phyloP scores from a whole-genome alignment of 2,329 filamentous ascomycete species.

The Peltaster fructicola region DNA sequence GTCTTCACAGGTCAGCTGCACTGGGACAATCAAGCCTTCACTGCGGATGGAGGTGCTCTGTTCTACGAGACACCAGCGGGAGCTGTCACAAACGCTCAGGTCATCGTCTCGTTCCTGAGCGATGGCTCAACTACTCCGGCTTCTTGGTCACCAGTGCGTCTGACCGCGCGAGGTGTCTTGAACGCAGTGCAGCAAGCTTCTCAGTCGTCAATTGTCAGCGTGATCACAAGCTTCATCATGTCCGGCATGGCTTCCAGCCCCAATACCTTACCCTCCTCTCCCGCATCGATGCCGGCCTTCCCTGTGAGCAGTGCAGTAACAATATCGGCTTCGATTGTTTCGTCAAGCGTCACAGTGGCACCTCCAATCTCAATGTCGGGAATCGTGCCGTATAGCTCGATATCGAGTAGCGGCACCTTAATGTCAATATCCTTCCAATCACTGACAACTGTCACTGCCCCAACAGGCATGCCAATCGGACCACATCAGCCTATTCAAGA shows the following conservation, averaged over 20 bases:
- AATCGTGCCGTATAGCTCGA: background rate
- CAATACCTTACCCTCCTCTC: no score
- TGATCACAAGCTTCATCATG: no score
- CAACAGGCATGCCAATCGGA: conserved; percentile 3
- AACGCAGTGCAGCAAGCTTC: no score
- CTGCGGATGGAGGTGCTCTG: conserved; percentile 13
- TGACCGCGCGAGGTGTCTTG: no score
- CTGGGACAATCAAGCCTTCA: conserved; percentile 19
- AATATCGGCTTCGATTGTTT: no score
- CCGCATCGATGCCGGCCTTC: no score
- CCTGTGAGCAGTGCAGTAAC: no score
- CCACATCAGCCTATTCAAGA: conserved; percentile 3
- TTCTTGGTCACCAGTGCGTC: no score
- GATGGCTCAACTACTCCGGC: no score
- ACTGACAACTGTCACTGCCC: background rate
- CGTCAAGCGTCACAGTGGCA: no score
- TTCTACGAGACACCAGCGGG: conserved; percentile 16
- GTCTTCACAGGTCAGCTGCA: conserved; percentile 11
- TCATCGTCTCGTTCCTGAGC: conserved; percentile 16
- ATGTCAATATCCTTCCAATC: conserved; percentile 1
- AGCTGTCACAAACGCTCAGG: conserved; percentile 11
- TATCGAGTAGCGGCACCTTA: background rate
- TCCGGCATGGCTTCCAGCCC: no score
- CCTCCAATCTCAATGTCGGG: conserved; percentile 2
- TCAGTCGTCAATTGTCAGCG: no score